phyloP scores from a whole-genome alignment of 2,329 filamentous ascomycete species.

The Pseudogymnoascus sp. region DNA sequence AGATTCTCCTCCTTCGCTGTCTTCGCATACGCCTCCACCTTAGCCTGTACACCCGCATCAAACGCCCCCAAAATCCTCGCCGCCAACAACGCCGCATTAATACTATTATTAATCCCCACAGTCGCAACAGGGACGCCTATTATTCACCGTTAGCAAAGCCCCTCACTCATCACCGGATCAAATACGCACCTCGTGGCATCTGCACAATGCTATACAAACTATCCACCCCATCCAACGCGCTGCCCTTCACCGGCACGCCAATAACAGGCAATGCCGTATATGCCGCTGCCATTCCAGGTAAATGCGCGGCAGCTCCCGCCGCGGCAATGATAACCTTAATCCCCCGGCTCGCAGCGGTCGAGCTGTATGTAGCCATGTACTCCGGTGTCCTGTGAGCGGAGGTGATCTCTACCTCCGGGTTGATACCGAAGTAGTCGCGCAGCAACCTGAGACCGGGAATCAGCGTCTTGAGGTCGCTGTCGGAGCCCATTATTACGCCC shows the following conservation, averaged over 20 bases:
- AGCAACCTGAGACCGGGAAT: conserved; percentile 60
- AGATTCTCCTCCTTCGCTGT: conserved; percentile 55
- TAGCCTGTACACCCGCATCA: conserved; percentile 48
- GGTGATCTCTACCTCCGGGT: conserved; percentile 67
- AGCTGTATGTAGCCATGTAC: conserved; percentile 62
- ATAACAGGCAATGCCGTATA: conserved; percentile 69
- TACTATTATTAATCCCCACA: conserved; percentile 73
- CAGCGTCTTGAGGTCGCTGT: conserved; percentile 67
- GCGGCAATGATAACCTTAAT: conserved; percentile 71
- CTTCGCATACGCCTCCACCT: conserved; percentile 55
- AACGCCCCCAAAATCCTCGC: conserved; percentile 58
- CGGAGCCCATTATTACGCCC: conserved; percentile 77
- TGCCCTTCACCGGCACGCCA: conserved; percentile 70
- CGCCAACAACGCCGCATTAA: conserved; percentile 69
- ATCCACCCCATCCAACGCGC: conserved; percentile 64
- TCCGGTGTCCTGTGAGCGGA: conserved; percentile 71
- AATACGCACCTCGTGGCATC: conserved; percentile 54
- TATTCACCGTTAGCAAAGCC: conserved; percentile 33
- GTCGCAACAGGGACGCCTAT: conserved; percentile 66
- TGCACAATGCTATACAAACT: conserved; percentile 68
- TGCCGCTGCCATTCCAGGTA: conserved; percentile 70
- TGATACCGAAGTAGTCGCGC: conserved; percentile 57
- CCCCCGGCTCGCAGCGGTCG: conserved; percentile 55
- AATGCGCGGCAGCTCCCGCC: conserved; percentile 65
- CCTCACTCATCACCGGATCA: conserved; percentile 36